phyloP scores from a whole-genome alignment of 169 alveolate genomes.

The Pseudocohnilembus persalinus region DNA sequence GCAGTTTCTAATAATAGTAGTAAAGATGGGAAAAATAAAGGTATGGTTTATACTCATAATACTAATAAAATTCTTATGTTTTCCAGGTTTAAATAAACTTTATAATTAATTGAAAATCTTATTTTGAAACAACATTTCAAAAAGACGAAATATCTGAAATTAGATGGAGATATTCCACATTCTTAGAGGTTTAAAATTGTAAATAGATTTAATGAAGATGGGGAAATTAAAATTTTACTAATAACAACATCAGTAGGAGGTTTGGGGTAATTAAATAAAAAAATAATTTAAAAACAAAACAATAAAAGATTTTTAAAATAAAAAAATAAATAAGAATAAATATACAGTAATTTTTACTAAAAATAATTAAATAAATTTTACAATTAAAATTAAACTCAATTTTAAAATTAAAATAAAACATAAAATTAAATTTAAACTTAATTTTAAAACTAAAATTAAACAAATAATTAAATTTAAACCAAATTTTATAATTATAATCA shows the following conservation, averaged over 20 bases:
- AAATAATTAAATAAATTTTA: too few species aligned
- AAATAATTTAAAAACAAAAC: too few species aligned
- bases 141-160: conserved; percentile 67
- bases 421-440: too few species aligned
- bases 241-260: conserved; percentile 92
- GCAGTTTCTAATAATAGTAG: too few species aligned
- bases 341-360: too few species aligned
- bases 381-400: too few species aligned
- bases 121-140: conserved; percentile 66
- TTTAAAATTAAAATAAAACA: too few species aligned
- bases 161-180: conserved; percentile 76
- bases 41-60: conserved; percentile 29
- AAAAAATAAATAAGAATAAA: too few species aligned
- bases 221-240: conserved; percentile 75
- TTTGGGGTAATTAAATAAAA: conserved; percentile 69
- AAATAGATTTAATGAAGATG: conserved; percentile 80
- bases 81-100: conserved; percentile 77
- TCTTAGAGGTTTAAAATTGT: conserved; percentile 78
- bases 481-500: too few species aligned
- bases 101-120: conserved; percentile 67
- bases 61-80: conserved; percentile 82
- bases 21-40: conserved; percentile 54
- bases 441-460: too few species aligned
- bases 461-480: too few species aligned
- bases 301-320: too few species aligned